phyloP scores from a whole-genome alignment of 306 rosid species.

The Trifolium repens region DNA sequence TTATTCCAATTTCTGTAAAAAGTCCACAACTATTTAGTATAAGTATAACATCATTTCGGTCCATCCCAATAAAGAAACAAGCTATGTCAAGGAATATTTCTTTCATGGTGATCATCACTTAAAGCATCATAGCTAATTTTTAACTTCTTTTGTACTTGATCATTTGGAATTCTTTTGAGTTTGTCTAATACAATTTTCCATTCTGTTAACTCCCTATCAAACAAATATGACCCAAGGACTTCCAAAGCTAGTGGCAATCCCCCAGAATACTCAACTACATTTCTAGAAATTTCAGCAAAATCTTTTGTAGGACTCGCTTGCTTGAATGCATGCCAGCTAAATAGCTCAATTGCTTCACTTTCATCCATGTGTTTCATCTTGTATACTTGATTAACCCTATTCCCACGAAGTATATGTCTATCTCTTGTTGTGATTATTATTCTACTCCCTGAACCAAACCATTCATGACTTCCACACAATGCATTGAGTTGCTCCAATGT shows the following conservation, averaged over 20 bases:
- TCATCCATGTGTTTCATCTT: background rate
- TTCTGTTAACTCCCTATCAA: background rate
- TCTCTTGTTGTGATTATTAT: background rate
- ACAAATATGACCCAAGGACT: background rate
- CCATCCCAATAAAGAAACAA: constrained; percentile 3
- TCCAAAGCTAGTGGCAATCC: background rate
- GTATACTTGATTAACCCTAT: background rate
- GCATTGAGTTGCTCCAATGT: background rate
- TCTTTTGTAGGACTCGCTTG: background rate
- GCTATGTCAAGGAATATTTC: background rate
- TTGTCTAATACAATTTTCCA: background rate
- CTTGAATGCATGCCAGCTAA: background rate
- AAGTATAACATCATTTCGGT: background rate
- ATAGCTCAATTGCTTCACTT: background rate
- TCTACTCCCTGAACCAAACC: background rate
- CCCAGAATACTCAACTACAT: background rate
- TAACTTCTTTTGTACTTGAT: background rate
- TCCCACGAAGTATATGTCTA: background rate
- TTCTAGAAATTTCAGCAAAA: background rate
- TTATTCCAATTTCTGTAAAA: background rate
- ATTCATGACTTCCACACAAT: background rate
- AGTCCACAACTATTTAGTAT: background rate
- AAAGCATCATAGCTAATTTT: background rate
- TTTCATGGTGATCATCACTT: background rate
- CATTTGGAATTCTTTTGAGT: background rate